A percentile compares a stretch with the other conserved stretches of the same genome.
Conservation (phyloP, 2,329 filamentous ascomycete species). For the Colletotrichum noveboracense region DNA sequence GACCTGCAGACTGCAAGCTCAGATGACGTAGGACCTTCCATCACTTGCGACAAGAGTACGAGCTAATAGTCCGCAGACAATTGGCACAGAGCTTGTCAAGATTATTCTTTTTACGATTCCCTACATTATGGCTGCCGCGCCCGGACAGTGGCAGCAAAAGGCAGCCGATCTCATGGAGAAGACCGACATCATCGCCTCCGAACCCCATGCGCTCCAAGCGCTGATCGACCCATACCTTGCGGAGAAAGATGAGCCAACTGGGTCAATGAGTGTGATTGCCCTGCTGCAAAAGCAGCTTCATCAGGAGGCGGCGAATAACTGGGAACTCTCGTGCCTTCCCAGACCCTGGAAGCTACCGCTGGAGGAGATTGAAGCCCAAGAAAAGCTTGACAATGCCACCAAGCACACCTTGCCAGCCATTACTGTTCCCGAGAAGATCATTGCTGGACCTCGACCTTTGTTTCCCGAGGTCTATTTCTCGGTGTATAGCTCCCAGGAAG, state of each 20-base stretch:
- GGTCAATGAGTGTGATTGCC: constrained; percentile 73
- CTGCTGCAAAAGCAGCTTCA: constrained; percentile 88
- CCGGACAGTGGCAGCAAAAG: constrained; percentile 72
- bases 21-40: constrained; percentile 75
- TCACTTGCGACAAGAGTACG: not conserved
- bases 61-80: constrained; percentile 48
- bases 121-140: constrained; percentile 80
- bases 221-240: constrained; percentile 85
- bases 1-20: constrained; percentile 92
- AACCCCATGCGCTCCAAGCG: constrained; percentile 82
- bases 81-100: constrained; percentile 89
- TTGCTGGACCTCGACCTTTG: constrained; percentile 74
- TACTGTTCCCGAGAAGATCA: constrained; percentile 75
- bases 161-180: constrained; percentile 85
- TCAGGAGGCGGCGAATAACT: constrained; percentile 74
- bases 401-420: constrained; percentile 84
- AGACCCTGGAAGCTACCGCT: constrained; percentile 70
- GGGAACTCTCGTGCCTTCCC: constrained; percentile 75
- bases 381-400: constrained; percentile 62
- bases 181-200: constrained; percentile 92
- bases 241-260: constrained; percentile 67
- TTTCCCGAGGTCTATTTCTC: constrained; percentile 96
- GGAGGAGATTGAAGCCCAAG: constrained; percentile 64
- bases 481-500: constrained; percentile 85
- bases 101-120: constrained; percentile 95